Evolutionary conservation across 768 basidiomycete species (phyloP).

Genomic region (Phylloporus scabripes): DNA sequence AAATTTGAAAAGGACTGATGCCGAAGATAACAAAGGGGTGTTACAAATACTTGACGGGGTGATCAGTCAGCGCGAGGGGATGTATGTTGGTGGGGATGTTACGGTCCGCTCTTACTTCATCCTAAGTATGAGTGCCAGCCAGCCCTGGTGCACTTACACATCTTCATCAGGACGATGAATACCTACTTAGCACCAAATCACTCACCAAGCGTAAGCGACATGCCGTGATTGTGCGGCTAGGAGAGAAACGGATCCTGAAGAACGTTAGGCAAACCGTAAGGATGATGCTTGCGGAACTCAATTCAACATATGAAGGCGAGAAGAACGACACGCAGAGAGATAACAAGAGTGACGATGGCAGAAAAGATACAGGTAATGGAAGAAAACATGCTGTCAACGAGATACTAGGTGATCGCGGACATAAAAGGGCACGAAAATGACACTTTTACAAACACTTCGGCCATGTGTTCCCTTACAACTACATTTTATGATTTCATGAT

Average conservation of each 20-base stretch:
- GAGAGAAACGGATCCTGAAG: conserved; percentile 69
- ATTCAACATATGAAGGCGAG: neutral
- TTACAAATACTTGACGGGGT: conserved; percentile 46
- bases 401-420: conserved; percentile 1
- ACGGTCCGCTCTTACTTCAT: conserved; percentile 33
- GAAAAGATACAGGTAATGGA: neutral
- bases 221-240: conserved; percentile 69
- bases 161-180: conserved; percentile 45
- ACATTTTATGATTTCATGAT: neutral
- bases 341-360: neutral
- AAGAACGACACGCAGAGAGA: conserved; percentile 1
- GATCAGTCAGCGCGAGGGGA: conserved; percentile 41
- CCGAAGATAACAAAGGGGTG: conserved; percentile 20
- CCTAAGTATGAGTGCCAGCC: neutral
- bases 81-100: conserved; percentile 36
- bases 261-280: conserved; percentile 18
- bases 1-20: conserved; percentile 27
- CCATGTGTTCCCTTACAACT: neutral
- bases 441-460: neutral
- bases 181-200: conserved; percentile 27
- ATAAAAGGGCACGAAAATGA: conserved; percentile 21
- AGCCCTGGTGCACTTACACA: neutral
- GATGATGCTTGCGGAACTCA: conserved; percentile 5
- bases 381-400: conserved; percentile 15
- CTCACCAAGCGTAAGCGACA: conserved; percentile 45